phyloP scores from a whole-genome alignment of 257 asterid species.

The Salvia miltiorrhiza region DNA sequence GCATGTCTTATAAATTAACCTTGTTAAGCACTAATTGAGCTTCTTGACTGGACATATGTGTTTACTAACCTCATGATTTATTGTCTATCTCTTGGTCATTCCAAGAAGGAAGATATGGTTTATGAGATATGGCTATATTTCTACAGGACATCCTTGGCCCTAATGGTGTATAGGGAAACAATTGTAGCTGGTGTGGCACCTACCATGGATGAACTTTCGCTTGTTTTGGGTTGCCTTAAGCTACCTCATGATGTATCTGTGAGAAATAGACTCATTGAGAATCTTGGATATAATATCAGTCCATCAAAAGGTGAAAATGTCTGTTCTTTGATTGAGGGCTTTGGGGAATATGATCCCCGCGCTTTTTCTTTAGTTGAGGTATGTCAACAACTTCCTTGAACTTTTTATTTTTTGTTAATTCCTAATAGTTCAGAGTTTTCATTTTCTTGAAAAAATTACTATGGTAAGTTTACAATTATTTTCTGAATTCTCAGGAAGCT shows the following conservation, averaged over 20 bases:
- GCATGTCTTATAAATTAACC: background rate
- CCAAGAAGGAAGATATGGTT: slow-evolving; percentile 23
- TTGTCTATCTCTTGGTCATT: slow-evolving; percentile 2
- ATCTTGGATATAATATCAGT: slow-evolving; percentile 50
- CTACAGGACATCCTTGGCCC: slow-evolving; percentile 90
- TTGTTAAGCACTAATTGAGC: background rate
- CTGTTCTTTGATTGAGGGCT: slow-evolving; percentile 80
- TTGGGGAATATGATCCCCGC: slow-evolving; percentile 95
- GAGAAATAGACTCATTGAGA: slow-evolving; percentile 71
- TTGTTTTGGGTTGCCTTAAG: slow-evolving; percentile 80
- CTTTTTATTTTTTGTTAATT: background rate
- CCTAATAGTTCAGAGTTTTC: slow-evolving; percentile 21
- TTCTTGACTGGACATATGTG: background rate
- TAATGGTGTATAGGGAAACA: slow-evolving; percentile 84
- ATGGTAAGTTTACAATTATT: slow-evolving; percentile 12
- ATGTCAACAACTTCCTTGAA: slow-evolving; percentile 18
- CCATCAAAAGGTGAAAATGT: slow-evolving; percentile 50
- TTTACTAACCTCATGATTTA: background rate
- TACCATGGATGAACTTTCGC: slow-evolving; percentile 73
- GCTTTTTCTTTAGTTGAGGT: slow-evolving; percentile 94
- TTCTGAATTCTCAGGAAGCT: slow-evolving; percentile 65
- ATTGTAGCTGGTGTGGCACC: slow-evolving; percentile 70
- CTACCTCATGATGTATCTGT: slow-evolving; percentile 73
- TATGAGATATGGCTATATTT: slow-evolving; percentile 25
- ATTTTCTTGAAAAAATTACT: slow-evolving; percentile 21